Percentiles rank a stretch among this genome's conserved stretches.
Evolutionary conservation across 805 yeast genomes (phyloP).

Genomic region (Saccharomycopsis sp.): DNA sequence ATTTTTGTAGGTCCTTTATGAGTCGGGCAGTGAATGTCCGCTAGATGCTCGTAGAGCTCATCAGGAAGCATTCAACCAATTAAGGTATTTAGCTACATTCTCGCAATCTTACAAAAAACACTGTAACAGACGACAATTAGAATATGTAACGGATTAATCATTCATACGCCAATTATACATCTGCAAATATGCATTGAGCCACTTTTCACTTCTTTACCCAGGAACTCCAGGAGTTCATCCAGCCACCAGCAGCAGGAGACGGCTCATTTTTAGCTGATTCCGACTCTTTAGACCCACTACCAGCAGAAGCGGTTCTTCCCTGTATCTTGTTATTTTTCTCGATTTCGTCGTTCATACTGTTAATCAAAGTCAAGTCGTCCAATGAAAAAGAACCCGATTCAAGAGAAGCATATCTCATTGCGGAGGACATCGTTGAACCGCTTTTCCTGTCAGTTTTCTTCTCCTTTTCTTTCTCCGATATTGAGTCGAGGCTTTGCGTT

Average conservation of each 20-base stretch:
- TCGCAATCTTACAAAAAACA: too few relatives aligned
- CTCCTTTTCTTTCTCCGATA: neutral
- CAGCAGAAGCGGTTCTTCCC: neutral
- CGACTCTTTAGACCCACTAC: neutral
- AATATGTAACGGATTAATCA: too few relatives aligned
- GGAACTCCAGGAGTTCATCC: slow-evolving; percentile 19
- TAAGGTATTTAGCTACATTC: too few relatives aligned
- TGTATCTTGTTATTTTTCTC: slow-evolving; percentile 18
- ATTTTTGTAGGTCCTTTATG: too few relatives aligned
- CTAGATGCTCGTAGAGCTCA: too few relatives aligned
- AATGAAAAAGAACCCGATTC: slow-evolving; percentile 20
- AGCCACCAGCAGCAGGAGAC: neutral
- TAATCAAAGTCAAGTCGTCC: slow-evolving; percentile 17
- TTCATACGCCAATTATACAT: neutral
- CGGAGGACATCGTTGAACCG: neutral
- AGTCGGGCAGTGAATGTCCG: too few relatives aligned
- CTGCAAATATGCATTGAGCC: neutral
- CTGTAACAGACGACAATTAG: neutral
- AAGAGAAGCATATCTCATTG: slow-evolving; percentile 8
- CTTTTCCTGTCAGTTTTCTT: slow-evolving; percentile 1
- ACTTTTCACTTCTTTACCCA: slow-evolving; percentile 16
- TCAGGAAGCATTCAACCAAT: too few relatives aligned
- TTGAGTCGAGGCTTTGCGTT: neutral
- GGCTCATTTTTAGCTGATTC: neutral
- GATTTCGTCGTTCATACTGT: slow-evolving; percentile 20